These are phyloP conservation scores for apple (Malus domestica) DNA, from an alignment of 306 rosid species.

Conservation along the genomic window DNA sequence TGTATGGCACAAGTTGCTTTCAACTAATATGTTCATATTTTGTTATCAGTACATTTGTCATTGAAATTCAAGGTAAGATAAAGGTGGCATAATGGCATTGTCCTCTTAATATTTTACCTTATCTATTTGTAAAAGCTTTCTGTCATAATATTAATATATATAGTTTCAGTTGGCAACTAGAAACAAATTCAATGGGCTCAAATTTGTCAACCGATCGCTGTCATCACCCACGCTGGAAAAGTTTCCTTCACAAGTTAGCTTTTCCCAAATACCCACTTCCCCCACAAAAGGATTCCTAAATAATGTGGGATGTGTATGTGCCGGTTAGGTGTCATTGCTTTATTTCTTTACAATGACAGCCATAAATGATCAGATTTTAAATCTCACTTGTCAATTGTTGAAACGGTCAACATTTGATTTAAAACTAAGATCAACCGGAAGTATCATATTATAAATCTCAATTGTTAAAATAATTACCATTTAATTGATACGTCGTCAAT, in stretches of 20 bases:
- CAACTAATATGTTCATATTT: not conserved
- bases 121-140: not conserved
- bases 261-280: slow-evolving; percentile 1
- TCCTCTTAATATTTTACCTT: not conserved
- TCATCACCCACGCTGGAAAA: slow-evolving; percentile 2
- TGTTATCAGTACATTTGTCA: not conserved
- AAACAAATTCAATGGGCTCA: not conserved
- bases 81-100: not conserved
- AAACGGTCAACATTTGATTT: too few species aligned
- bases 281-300: not conserved
- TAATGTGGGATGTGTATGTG: not conserved
- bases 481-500: too few species aligned
- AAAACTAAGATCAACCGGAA: too few species aligned
- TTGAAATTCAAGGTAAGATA: not conserved
- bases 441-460: too few species aligned
- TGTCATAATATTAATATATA: too few species aligned
- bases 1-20: not conserved
- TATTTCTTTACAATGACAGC: not conserved
- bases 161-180: slow-evolving; percentile 6
- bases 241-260: slow-evolving; percentile 4
- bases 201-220: slow-evolving; percentile 10
- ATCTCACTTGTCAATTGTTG: too few species aligned
- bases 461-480: too few species aligned
- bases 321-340: not conserved
- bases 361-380: too few species aligned